Evolutionary conservation across 2,329 filamentous ascomycete genomes (phyloP), one percentile per base, ranked within the genome.

Genomic region (Cordyceps tenuipes): DNA sequence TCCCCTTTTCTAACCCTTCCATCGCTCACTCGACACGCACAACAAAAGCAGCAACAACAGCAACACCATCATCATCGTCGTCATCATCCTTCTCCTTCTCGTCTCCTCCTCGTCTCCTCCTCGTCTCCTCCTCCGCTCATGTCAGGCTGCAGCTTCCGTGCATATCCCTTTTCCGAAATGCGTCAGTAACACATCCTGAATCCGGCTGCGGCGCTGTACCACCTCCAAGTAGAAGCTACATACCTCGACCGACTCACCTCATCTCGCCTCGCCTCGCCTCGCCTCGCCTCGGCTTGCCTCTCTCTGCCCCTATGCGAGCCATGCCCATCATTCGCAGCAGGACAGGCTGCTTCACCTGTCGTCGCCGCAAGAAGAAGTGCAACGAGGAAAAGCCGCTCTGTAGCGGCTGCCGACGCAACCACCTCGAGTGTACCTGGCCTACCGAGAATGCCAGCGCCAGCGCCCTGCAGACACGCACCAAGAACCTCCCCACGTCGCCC

Each of bases 291-390:
- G n/a, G n/a, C n/a, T n/a, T n/a, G n/a, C n/a, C n/a, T n/a, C n/a
- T n/a, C n/a, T 7, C 59, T 2, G 29, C 13, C 43, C 47, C 49
- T 31, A 62, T 62, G 60, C 55, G 60, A 15, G 48, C 60, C n/a
- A 54, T 62, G 60, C 71, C 71, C 62, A 72, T 73, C 62, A 72
- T 73, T 59, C 66, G 71, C 62, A 70, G 67, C 63, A 66, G 73
- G 64, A 73, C 75, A 17, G 76, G 76, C 61, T 79, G 77, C 69
- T 70, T 79, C 67, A 79, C 76, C 31, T 80, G 77, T 69, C 75
- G 77, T 63, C 77, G 78, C 43, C 74, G 79, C 62, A 82, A 82
- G 69, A 81, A 81, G 64, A 76, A 79, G 64, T 83, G 80, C 67
- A 78, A 82, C 64, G 79, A 82, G 69, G 74, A 76, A 63, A 75